Base-by-base conservation (phyloP, 2,329 filamentous ascomycete genomes). In the Incumbomyces delicatus region DNA sequence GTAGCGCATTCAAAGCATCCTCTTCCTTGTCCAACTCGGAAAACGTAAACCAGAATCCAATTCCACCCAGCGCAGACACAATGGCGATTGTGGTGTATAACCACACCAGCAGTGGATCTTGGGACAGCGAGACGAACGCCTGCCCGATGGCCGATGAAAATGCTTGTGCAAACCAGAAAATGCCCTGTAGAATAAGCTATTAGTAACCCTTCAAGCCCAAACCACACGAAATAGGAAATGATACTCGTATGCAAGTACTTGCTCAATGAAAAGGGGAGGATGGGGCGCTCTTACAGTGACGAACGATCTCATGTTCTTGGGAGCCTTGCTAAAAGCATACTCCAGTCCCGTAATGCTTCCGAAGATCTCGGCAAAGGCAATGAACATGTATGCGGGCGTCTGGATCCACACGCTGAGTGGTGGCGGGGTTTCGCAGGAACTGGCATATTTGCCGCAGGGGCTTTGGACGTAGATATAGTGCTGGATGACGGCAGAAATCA, bases 311-410 rank as follows among this genome's bases (percentile, higher is more conserved):
- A 89, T 89, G 69, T 87, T 87, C 58, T 76, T 78, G 20, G 85
- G 85, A 0, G 83, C 83, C 65, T 87, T 86, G 61, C 80, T 81
- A 68, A 80, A 88, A 30, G 85, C 85, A 53, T 86, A 87, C 61
- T 87, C 84, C 53, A 84, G 77, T 1, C 79, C 80, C 2, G 76
- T 79, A 48, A 80, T 71, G 10, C 70, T 75, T 2, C 54, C 55
- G 37, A 60, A 50, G 34, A 59, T 58, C 45, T 60, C 58, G 36
- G 58, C 57, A 41, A 60, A 52, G 31, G 53, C 58, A 20, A 58
- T 52, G 12, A 59, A 47, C 13, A 60, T 50, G 37, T 59, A 60
- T 18, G 55, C 46, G 10, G 53, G 46, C 5, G 57, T 56, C 43
- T 61, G 59, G 4, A 58, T 57, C 53, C 75, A 79, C 39, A 87